A percentile compares a stretch with the other conserved stretches of the same genome.
phyloP scores from a whole-genome alignment of 805 yeast genomes.

The Myxozyma vanderwaltii region DNA sequence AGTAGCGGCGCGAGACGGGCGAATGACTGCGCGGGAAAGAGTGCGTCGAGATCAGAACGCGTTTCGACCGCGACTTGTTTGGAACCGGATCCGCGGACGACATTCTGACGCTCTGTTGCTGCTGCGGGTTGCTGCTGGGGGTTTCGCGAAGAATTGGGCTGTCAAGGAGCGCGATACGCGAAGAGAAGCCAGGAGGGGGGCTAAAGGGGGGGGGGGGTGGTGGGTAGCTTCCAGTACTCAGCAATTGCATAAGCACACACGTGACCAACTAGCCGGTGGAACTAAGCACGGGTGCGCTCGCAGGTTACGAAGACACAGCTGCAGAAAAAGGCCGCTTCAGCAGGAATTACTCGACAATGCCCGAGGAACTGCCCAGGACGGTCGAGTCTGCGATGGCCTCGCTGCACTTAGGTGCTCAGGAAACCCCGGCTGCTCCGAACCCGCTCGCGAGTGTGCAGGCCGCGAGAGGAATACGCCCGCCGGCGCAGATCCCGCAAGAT shows the following conservation, averaged over 20 bases:
- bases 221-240: background rate
- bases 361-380: conserved; percentile 4
- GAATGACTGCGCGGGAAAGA: conserved; percentile 25
- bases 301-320: too few relatives aligned
- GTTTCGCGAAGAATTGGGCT: background rate
- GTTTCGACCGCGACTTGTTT: conserved; percentile 10
- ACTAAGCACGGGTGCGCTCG: background rate
- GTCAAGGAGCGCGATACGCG: background rate
- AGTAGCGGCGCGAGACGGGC: conserved; percentile 25
- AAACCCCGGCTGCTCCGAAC: conserved; percentile 16
- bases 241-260: background rate
- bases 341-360: conserved; percentile 6
- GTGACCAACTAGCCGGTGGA: background rate
- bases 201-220: background rate
- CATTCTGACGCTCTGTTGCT: too few relatives aligned
- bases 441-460: conserved; percentile 31
- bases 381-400: conserved; percentile 9
- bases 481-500: conserved; percentile 51
- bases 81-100: background rate
- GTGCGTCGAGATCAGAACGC: conserved; percentile 25
- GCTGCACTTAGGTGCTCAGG: background rate
- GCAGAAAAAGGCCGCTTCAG: too few relatives aligned
- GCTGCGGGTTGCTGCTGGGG: too few relatives aligned
- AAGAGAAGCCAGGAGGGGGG: background rate
- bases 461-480: conserved; percentile 29